phyloP scores from a whole-genome alignment of 2,329 filamentous ascomycete species.

The Diplodia sapinea region DNA sequence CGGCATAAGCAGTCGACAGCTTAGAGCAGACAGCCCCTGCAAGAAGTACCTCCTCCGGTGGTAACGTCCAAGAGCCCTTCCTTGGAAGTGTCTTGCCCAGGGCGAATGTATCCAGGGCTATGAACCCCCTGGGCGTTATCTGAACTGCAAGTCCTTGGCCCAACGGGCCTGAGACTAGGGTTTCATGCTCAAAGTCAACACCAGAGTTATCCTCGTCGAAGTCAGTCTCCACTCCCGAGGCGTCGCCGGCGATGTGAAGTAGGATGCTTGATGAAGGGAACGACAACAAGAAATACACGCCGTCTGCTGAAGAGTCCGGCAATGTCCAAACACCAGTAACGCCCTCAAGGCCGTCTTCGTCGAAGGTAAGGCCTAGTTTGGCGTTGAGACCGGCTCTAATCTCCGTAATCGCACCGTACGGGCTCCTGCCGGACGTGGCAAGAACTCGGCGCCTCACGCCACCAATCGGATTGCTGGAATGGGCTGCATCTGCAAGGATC shows the following conservation, averaged over 20 bases:
- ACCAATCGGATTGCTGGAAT: constrained; percentile 14
- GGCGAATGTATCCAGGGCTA: constrained; percentile 35
- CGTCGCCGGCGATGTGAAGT: constrained; percentile 38
- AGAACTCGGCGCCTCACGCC: constrained; percentile 41
- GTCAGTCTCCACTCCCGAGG: constrained; percentile 11
- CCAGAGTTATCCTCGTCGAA: constrained; percentile 37
- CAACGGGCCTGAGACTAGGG: constrained; percentile 40
- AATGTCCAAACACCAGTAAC: constrained; percentile 47
- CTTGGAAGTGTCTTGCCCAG: constrained; percentile 13
- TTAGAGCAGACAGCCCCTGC: constrained; percentile 32
- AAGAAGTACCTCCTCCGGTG: constrained; percentile 16
- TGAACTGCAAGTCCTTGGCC: constrained; percentile 40
- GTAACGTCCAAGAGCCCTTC: constrained; percentile 14
- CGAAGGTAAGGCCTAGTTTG: constrained; percentile 37
- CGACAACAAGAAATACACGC: constrained; percentile 47
- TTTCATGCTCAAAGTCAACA: constrained; percentile 42
- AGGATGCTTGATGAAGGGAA: constrained; percentile 42
- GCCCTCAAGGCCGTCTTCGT: constrained; percentile 41
- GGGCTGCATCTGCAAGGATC: constrained; percentile 38
- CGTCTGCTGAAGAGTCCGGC: constrained; percentile 39
- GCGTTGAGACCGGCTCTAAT: constrained; percentile 52
- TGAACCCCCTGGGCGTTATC: constrained; percentile 39
- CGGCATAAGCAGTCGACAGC: constrained; percentile 33
- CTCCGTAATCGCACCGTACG: constrained; percentile 53
- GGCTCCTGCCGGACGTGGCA: constrained; percentile 51